Base-by-base conservation (phyloP, 257 asterid species). In the Solanum lycopersicoides region DNA sequence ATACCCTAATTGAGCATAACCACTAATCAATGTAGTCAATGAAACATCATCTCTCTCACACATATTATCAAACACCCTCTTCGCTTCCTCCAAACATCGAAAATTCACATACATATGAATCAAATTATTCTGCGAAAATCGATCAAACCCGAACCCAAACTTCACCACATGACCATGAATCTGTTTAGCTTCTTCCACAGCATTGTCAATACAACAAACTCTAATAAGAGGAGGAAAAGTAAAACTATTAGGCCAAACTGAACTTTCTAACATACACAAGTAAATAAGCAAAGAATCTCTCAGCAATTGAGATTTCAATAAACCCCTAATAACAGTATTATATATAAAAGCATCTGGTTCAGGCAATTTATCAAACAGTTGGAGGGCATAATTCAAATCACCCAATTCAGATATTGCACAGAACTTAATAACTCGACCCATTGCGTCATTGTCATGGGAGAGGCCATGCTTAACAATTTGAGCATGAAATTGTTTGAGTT, bases 21-120 rank as follows among this genome's bases (percentile, higher is more conserved):
- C 98, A 87, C 94, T 93, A 66, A 95, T 95, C 93, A 95, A 86
- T 35, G 98, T 93, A n/a, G 98, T 96, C 96, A 97, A 96, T 76
- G 99, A 93, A 88, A 96, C 95, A 85, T 92, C 92, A 85, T 95
- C 96, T 91, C 90, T 94, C 21, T 65, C 14, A 5, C 15, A 88
- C 90, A 94, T 73, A 42, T 69, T 82, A 88, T 92, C 94, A 63
- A 96, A 95, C 89, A 92, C 97, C 92, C 87, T 92, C 44, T 56
- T 90, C 1, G 97, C 98, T 37, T 93, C 94, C 82, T 92, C 96
- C 93, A 93, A 85, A 12, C 86, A 88, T 71, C 86, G 90, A 85
- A 93, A 92, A 45, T 85, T 91, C 86, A 88, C 97, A 71, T 96
- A 96, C 98, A 96, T 92, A 53, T 91, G 94, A 86, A 94, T 94